These are phyloP conservation scores for Suhomyces canberraensis DNA, from an alignment of 805 yeast genomes.

Conservation along the genomic window DNA sequence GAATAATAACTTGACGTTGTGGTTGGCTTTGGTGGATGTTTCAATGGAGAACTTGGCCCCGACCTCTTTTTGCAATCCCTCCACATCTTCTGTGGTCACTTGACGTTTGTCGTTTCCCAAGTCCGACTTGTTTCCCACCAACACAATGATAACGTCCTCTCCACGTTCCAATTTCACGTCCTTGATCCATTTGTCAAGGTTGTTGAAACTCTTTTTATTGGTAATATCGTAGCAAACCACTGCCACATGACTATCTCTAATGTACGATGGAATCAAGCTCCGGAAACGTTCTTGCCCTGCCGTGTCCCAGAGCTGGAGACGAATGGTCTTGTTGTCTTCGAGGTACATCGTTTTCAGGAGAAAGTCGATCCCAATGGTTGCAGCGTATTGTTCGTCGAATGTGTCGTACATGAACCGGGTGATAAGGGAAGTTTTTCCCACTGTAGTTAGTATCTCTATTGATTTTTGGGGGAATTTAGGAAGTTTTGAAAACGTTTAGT, in stretches of 20 bases:
- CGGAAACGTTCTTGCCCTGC: conserved; percentile 97
- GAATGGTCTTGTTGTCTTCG: conserved; percentile 85
- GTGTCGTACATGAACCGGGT: conserved; percentile 98
- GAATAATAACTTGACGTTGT: conserved; percentile 86
- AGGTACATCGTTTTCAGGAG: conserved; percentile 75
- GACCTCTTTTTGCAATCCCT: conserved; percentile 63
- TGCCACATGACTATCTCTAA: conserved; percentile 95
- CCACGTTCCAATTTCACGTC: conserved; percentile 95
- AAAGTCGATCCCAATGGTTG: conserved; percentile 96
- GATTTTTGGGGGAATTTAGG: not conserved
- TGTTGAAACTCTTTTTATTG: conserved; percentile 76
- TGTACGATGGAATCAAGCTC: conserved; percentile 91
- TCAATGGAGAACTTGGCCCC: conserved; percentile 84
- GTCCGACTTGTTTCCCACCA: conserved; percentile 92
- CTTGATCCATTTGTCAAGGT: conserved; percentile 87
- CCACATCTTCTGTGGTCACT: conserved; percentile 82
- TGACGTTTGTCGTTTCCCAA: conserved; percentile 69
- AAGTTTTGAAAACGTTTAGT: too few species aligned
- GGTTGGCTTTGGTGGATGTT: conserved; percentile 92
- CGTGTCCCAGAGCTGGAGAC: conserved; percentile 96
- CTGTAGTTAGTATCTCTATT: conserved; percentile 35
- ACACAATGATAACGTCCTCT: conserved; percentile 78
- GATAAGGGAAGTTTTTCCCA: conserved; percentile 92
- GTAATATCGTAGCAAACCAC: conserved; percentile 94
- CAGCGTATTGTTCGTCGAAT: conserved; percentile 93